Percentiles rank a stretch among this genome's conserved stretches.
Conservation (phyloP, 345 rosid genomes). For the Orychophragmus violaceus region DNA sequence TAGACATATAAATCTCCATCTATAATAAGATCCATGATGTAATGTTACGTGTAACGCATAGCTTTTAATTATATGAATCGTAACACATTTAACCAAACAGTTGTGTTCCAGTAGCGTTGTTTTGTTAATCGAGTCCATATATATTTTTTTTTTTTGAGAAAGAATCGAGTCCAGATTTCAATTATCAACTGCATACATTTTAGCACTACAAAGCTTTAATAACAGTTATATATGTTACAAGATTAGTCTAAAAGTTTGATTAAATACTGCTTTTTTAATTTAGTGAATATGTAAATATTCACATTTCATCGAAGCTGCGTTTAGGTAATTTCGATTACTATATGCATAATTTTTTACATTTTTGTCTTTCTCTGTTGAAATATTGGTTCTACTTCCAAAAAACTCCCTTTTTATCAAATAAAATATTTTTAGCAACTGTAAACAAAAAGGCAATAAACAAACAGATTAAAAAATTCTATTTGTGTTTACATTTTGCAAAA, state of each 20-base stretch:
- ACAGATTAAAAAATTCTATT: not conserved
- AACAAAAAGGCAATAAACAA: not conserved
- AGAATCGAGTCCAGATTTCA: not conserved
- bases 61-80: not conserved
- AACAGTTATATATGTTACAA: not conserved
- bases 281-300: not conserved
- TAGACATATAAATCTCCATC: not conserved
- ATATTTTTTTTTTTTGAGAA: too few species aligned
- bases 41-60: conserved; percentile 13
- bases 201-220: not conserved
- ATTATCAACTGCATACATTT: not conserved
- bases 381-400: not conserved
- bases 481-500: not conserved
- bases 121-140: not conserved
- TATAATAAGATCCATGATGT: conserved; percentile 6
- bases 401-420: not conserved
- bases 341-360: not conserved
- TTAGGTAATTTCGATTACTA: not conserved
- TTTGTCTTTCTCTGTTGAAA: not conserved
- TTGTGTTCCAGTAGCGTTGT: not conserved
- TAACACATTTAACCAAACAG: not conserved
- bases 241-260: not conserved
- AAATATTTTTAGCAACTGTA: not conserved
- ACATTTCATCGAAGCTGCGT: not conserved
- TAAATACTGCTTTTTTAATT: not conserved